Evolutionary conservation across 192 early-diverging fungal species (phyloP).

Genomic region (Coemansia sp.): DNA sequence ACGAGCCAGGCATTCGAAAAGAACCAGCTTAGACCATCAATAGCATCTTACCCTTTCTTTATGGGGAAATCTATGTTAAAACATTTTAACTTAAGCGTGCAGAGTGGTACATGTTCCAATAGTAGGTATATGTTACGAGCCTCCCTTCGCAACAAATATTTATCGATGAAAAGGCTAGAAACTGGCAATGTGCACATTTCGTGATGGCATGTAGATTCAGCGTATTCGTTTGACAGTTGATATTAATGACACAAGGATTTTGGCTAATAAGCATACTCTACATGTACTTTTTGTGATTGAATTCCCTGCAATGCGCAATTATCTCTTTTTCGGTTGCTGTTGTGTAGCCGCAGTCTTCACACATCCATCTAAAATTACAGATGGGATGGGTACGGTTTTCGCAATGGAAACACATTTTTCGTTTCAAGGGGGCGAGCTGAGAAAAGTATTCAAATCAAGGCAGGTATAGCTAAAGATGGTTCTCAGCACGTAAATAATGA

Average conservation of each 20-base stretch:
- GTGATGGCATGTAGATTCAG: neutral
- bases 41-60: too few relatives aligned
- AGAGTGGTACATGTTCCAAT: too few relatives aligned
- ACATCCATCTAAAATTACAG: slow-evolving; percentile 7
- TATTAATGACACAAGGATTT: neutral
- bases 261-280: neutral
- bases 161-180: slow-evolving; percentile 12
- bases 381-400: neutral
- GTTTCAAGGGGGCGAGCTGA: neutral
- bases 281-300: slow-evolving; percentile 13
- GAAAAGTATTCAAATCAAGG: too few relatives aligned
- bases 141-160: too few relatives aligned
- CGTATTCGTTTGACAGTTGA: neutral
- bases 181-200: slow-evolving; percentile 17
- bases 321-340: slow-evolving; percentile 7
- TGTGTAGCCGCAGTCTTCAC: slow-evolving; percentile 12
- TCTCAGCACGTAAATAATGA: too few relatives aligned
- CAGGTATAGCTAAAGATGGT: too few relatives aligned
- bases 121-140: too few relatives aligned
- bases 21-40: too few relatives aligned
- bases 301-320: slow-evolving; percentile 13
- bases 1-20: too few relatives aligned
- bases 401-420: neutral
- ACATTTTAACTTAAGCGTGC: too few relatives aligned
- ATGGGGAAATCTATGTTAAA: neutral